Percentiles rank a stretch among this genome's conserved stretches.
Conservation (phyloP, 352 stramenopile species). For the Phytophthora boehmeriae region DNA sequence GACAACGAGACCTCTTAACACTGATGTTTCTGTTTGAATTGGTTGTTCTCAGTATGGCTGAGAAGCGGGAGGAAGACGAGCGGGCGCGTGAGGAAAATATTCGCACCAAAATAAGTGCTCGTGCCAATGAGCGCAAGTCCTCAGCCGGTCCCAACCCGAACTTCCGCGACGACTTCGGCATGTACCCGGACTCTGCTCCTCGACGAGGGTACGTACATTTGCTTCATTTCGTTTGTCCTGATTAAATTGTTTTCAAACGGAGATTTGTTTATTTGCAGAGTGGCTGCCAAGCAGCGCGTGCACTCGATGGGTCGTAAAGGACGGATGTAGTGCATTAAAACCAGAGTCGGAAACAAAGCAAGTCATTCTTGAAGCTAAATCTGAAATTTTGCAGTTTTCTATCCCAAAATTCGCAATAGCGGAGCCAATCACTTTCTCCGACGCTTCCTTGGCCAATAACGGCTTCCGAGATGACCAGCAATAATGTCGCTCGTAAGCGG, state of each 20-base stretch:
- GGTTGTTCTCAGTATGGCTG: slow-evolving; percentile 47
- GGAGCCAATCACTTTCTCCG: background rate
- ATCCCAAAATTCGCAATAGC: background rate
- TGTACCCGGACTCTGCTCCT: slow-evolving; percentile 44
- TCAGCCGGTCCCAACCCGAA: slow-evolving; percentile 23
- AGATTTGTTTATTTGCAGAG: slow-evolving; percentile 22
- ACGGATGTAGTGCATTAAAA: slow-evolving; percentile 40
- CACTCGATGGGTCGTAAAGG: slow-evolving; percentile 62
- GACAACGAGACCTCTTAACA: slow-evolving; percentile 1
- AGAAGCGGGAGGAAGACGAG: slow-evolving; percentile 61
- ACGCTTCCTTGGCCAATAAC: slow-evolving; percentile 15
- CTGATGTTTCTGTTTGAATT: slow-evolving; percentile 2
- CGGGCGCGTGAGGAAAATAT: slow-evolving; percentile 53
- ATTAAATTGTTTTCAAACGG: background rate
- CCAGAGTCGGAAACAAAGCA: slow-evolving; percentile 7
- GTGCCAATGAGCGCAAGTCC: slow-evolving; percentile 57
- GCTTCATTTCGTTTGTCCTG: background rate
- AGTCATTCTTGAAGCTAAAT: background rate
- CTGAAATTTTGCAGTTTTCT: background rate
- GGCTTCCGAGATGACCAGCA: slow-evolving; percentile 16
- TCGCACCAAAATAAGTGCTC: slow-evolving; percentile 56
- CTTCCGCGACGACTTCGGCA: slow-evolving; percentile 54
- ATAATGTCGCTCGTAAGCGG: slow-evolving; percentile 29
- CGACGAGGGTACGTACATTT: slow-evolving; percentile 53
- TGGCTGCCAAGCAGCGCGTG: slow-evolving; percentile 51